phyloP scores from a whole-genome alignment of 345 rosid species.

The Hibiscus mutabilis region DNA sequence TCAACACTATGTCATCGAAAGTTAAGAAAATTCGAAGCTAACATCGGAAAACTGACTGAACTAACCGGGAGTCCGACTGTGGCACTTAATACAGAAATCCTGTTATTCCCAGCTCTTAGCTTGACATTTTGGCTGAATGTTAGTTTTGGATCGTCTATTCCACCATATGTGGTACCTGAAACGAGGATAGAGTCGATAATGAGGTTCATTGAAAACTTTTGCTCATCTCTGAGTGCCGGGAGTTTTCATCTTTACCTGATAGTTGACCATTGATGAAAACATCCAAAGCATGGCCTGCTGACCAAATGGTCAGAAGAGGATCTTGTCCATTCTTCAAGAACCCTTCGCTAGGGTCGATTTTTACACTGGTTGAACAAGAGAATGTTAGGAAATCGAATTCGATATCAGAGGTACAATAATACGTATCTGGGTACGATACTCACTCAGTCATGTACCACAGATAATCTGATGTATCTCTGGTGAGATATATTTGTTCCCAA shows the following conservation, averaged over 20 bases:
- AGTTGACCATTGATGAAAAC: conserved; percentile 77
- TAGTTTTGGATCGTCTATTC: conserved; percentile 43
- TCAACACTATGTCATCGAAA: not conserved
- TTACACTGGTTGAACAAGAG: conserved; percentile 28
- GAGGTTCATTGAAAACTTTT: not conserved
- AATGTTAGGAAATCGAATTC: not conserved
- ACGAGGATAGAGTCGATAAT: not conserved
- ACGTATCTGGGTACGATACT: conserved; percentile 22
- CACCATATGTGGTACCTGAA: conserved; percentile 70
- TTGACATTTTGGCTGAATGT: conserved; percentile 62
- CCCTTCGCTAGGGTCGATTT: conserved; percentile 41
- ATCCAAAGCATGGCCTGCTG: conserved; percentile 93
- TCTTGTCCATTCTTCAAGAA: conserved; percentile 47
- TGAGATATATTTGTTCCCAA: conserved; percentile 65
- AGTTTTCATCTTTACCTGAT: conserved; percentile 35
- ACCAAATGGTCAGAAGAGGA: conserved; percentile 55
- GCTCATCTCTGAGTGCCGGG: not conserved
- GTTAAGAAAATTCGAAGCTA: not conserved
- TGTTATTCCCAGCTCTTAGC: conserved; percentile 66
- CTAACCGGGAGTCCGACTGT: conserved; percentile 90
- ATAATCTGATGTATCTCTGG: conserved; percentile 76
- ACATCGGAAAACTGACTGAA: conserved; percentile 13
- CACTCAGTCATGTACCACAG: conserved; percentile 93
- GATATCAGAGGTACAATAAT: not conserved
- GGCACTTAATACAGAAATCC: conserved; percentile 65